Evolutionary conservation across 2,329 filamentous ascomycete species (phyloP), one percentile per base, ranked within the genome.

Genomic region (Zymoseptoria crescenta): DNA sequence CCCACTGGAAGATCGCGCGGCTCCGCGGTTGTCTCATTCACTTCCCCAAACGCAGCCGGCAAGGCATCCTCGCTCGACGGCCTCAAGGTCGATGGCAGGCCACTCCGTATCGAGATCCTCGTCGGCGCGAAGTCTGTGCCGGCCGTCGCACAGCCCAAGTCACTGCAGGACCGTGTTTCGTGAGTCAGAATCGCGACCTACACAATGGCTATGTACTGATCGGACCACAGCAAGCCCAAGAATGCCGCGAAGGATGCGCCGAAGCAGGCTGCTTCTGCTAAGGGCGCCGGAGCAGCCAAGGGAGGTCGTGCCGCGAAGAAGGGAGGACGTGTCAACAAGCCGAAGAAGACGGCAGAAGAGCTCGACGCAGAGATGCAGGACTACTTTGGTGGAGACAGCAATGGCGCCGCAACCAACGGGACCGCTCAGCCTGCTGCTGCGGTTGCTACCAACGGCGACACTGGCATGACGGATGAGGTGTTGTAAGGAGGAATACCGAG

Each of bases 321-420:
- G 80, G 73, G 76, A 49, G 85, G 86, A 67, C 87, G 79, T 70
- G 79, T 81, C 65, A 87, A 69, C 81, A 87, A 66, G 77, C 86
- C 70, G 80, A 95, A 85, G 76, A 97, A 97, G 88, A 96, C 91
- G 0, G 86, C 88, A 1, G 93, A 96, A 73, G 92, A 99, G 78
- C 85, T 99, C 27, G 94, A 99, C 74, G 91, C 90, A 4, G 94
- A 99, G 75, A 99, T 99, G 94, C 87, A 85, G 20, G 94, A 97
- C 75, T 99, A 99, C 79, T 97, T 95, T 73, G 85, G 81, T 56
- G 77, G 76, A 56, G 74, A 73, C 10, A 75, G 75, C 56, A 72
- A 69, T 49, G 75, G 73, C 61, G 77, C 78, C 58, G 72, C 76
- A 4, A 73, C 74, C 50, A 79, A 76, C 61, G 78, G 76, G 51